Conservation (phyloP, 306 rosid species). For the Mimosa bimucronata region DNA sequence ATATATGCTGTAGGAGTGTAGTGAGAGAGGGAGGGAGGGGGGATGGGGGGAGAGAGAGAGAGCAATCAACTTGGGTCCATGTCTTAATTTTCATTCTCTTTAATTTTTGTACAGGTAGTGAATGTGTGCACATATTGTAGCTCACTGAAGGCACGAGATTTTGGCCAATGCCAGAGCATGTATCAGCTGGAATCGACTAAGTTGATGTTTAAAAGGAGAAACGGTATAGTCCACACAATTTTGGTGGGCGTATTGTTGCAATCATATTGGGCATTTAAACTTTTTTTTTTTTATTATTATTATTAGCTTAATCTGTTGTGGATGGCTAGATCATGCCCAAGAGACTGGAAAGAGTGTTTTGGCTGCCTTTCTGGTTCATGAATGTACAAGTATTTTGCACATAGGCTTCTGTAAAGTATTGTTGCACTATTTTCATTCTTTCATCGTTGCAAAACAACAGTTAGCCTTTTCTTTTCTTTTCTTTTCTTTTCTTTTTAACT, state of each 20-base stretch:
- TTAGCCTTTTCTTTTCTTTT: background rate
- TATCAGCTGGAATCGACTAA: conserved; percentile 27
- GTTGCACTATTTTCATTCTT: background rate
- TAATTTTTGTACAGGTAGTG: conserved; percentile 31
- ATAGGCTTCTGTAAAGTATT: background rate
- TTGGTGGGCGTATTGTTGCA: conserved; percentile 18
- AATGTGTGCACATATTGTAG: background rate
- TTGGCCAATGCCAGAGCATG: conserved; percentile 20
- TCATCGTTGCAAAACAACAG: background rate
- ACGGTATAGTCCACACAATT: conserved; percentile 15
- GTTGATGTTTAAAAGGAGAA: conserved; percentile 29
- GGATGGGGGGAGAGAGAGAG: too few relatives aligned
- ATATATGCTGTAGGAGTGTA: background rate
- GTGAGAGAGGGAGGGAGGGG: too few relatives aligned
- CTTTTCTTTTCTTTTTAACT: background rate
- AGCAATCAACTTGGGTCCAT: conserved; percentile 2
- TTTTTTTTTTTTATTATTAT: background rate
- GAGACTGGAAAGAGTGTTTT: background rate
- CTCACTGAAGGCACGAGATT: conserved; percentile 2
- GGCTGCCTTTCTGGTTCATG: background rate
- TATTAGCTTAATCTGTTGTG: conserved; percentile 18
- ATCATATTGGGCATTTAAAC: conserved; percentile 10
- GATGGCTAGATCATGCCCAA: conserved; percentile 1
- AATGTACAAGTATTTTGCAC: background rate
- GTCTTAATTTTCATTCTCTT: conserved; percentile 22